Percentiles rank a stretch among this genome's conserved stretches.
phyloP scores from a whole-genome alignment of 2,329 filamentous ascomycete species.

The Fusarium robinianum region DNA sequence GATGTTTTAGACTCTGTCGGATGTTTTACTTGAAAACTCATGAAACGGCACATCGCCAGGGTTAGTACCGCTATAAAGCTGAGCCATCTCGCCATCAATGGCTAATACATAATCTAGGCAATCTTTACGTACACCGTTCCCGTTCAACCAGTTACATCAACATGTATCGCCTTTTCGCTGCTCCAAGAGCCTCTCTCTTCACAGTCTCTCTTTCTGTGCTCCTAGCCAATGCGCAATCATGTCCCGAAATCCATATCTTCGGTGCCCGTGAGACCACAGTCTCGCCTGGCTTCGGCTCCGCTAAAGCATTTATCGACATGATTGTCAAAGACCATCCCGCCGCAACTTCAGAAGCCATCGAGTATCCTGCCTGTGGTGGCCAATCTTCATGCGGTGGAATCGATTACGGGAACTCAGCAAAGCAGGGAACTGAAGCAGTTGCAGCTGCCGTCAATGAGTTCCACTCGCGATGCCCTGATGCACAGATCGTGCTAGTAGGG shows the following conservation, averaged over 20 bases:
- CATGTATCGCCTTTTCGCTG: too few species aligned
- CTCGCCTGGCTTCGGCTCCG: slow-evolving; percentile 56
- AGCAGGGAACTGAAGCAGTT: slow-evolving; percentile 61
- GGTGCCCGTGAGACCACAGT: slow-evolving; percentile 56
- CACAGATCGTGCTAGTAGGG: slow-evolving; percentile 63
- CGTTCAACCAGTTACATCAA: too few species aligned
- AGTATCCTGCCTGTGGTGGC: slow-evolving; percentile 67
- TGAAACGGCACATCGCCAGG: too few species aligned
- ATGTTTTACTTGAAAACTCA: too few species aligned
- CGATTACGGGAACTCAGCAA: slow-evolving; percentile 62
- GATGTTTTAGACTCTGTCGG: too few species aligned
- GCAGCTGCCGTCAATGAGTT: slow-evolving; percentile 63
- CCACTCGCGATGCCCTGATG: slow-evolving; percentile 59
- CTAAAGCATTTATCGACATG: slow-evolving; percentile 54
- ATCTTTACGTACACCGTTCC: too few species aligned
- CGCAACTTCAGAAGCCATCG: slow-evolving; percentile 58
- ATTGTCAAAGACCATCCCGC: slow-evolving; percentile 54
- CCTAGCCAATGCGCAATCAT: slow-evolving; percentile 32
- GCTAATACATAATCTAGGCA: too few species aligned
- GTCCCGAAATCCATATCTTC: slow-evolving; percentile 51
- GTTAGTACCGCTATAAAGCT: too few species aligned
- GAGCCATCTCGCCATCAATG: too few species aligned
- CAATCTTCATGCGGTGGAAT: slow-evolving; percentile 60
- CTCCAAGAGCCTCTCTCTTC: too few species aligned
- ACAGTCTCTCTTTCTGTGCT: too few species aligned